phyloP scores from a whole-genome alignment of 495 filamentous ascomycete species.

The Astrothelium subdiscretum region DNA sequence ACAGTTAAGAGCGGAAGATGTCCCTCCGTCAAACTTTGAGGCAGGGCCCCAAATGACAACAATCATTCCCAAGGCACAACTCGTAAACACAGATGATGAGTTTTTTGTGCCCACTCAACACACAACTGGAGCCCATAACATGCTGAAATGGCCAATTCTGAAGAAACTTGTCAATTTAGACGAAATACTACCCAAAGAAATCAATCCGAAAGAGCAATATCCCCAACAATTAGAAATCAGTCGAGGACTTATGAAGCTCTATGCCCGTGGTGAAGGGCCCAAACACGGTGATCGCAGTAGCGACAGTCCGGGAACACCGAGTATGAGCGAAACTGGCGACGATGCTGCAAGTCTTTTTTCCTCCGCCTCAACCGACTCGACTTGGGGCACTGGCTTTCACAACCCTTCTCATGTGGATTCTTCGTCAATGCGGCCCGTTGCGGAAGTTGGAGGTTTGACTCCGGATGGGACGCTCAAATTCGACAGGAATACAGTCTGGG shows the following conservation, averaged over 20 bases:
- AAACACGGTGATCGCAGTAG: constrained; percentile 26
- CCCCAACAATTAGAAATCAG: constrained; percentile 51
- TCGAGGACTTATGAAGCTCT: constrained; percentile 69
- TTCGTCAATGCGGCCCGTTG: constrained; percentile 9
- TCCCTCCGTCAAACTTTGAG: background rate
- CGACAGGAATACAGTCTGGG: constrained; percentile 46
- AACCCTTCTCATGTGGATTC: constrained; percentile 9
- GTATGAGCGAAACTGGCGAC: constrained; percentile 21
- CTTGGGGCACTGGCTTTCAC: constrained; percentile 31
- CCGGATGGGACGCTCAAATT: constrained; percentile 54
- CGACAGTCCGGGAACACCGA: constrained; percentile 13
- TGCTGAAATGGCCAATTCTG: background rate
- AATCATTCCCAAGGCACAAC: background rate
- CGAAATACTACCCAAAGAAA: constrained; percentile 48
- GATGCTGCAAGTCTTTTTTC: constrained; percentile 17
- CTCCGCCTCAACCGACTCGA: constrained; percentile 21
- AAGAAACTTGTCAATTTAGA: constrained; percentile 35
- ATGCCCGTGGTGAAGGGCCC: constrained; percentile 68
- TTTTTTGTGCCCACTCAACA: background rate
- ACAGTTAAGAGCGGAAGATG: background rate
- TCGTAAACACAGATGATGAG: constrained; percentile 6
- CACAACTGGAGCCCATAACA: constrained; percentile 2
- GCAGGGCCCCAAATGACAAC: background rate
- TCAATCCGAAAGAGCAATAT: constrained; percentile 32
- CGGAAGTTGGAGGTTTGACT: constrained; percentile 39